Conservation (phyloP, 225 moss, liverwort and hornwort species). For the Asterella californica region DNA sequence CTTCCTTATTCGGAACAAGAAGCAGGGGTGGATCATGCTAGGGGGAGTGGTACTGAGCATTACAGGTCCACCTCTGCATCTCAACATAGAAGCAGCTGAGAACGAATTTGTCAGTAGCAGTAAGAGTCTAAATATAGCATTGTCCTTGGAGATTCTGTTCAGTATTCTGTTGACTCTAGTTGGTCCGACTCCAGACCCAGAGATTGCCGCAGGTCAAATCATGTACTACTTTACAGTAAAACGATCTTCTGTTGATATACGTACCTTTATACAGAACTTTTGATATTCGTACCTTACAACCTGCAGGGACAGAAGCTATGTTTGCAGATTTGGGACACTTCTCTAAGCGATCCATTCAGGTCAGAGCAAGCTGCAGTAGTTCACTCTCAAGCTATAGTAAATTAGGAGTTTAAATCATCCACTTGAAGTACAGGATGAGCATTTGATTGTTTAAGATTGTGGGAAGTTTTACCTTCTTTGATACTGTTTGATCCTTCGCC, state of each 20-base stretch:
- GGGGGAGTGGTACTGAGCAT: slow-evolving; percentile 81
- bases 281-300: background rate
- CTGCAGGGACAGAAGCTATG: slow-evolving; percentile 81
- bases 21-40: slow-evolving; percentile 73
- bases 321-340: slow-evolving; percentile 89
- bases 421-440: background rate
- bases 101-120: background rate
- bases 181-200: too few species aligned
- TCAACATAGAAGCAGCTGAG: background rate
- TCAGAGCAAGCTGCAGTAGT: slow-evolving; percentile 5
- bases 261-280: too few species aligned
- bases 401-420: background rate
- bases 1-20: slow-evolving; percentile 56
- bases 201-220: background rate
- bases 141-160: background rate
- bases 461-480: background rate
- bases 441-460: background rate
- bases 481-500: background rate
- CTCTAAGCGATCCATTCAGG: slow-evolving; percentile 70
- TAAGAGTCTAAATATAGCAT: background rate
- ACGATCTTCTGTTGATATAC: background rate
- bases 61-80: slow-evolving; percentile 58
- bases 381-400: background rate
- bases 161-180: background rate
- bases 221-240: background rate